Base-by-base conservation (phyloP, 2,329 filamentous ascomycete species). In the Ophiostoma quercus region DNA sequence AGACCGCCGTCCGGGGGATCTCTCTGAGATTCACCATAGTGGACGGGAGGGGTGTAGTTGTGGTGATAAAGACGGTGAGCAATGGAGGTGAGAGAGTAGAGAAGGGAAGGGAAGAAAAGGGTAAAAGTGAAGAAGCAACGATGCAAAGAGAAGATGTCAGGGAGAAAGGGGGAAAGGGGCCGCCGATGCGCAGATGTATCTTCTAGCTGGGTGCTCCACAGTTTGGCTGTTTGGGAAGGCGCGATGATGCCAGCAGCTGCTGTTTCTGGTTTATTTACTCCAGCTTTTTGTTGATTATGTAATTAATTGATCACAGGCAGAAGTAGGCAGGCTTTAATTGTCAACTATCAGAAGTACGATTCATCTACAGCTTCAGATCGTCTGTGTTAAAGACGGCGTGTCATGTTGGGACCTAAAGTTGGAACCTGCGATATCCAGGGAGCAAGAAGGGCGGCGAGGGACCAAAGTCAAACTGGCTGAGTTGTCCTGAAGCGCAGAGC, bases 1-100 rank as follows among this genome's bases (percentile, higher is more conserved):
- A 99, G 77, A 94, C 91, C 80, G 94, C 95, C 77, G 95, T 99
- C 82, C 95, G 89, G 79, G 93, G 92, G 78, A 99, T 96, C 84
- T 98, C 94, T 85, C 94, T 89, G 81, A 98, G 85, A 83, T 93
- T 92, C 81, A 97, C 94, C 95, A 99, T 99, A 80, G n/a, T 70
- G 62, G 47, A 69, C 47, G 34, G 41, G 41, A 66, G 39, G 37
- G n/a, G 14, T 29, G 29, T 16, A 5, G 54, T 32, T 19, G 41
- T n/a, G 67, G 39, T 22, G 57, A 51, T 54, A 69, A 14, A 37
- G 60, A 39, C 9, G 66, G 57, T 14, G 22, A 39, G 62, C n/a
- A n/a, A 9, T 29, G 60, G 22, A 41, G 12, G 3, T 6, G 25
- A 6, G 25, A 25, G 16, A 14, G 65, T 29, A 29, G n/a, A 6